Conservation (phyloP, 345 rosid genomes). For the Theobroma cacao region DNA sequence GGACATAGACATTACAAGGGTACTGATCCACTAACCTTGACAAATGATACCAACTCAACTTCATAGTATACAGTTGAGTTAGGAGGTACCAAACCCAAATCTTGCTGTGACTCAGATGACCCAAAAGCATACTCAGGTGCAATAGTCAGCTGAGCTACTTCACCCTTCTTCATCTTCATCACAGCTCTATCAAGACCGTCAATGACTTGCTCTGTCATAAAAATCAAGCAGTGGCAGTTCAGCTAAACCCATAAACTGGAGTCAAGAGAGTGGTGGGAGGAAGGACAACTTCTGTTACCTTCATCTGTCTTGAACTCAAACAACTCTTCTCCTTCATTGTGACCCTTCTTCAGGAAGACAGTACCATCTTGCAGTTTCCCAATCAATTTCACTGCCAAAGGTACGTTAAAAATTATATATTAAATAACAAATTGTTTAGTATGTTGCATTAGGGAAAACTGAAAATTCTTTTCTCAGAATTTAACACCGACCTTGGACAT, state of each 20-base stretch:
- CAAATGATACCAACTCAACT: constrained; percentile 72
- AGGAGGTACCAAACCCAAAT: constrained; percentile 68
- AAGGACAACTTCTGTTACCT: constrained; percentile 41
- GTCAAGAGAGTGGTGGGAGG: background rate
- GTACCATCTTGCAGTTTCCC: constrained; percentile 88
- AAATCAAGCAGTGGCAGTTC: background rate
- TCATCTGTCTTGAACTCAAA: constrained; percentile 88
- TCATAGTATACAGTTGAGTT: constrained; percentile 72
- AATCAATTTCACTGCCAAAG: constrained; percentile 69
- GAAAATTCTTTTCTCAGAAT: background rate
- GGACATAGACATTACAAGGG: background rate
- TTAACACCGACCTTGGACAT: constrained; percentile 52
- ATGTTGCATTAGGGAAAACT: background rate
- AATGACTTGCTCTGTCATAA: constrained; percentile 69
- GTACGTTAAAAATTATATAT: background rate
- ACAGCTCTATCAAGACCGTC: constrained; percentile 92
- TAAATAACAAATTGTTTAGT: background rate
- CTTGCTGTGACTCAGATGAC: constrained; percentile 63
- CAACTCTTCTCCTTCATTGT: constrained; percentile 52
- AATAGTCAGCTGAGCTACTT: constrained; percentile 65
- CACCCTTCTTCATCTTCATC: constrained; percentile 86
- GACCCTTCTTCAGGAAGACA: constrained; percentile 72
- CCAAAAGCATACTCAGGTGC: constrained; percentile 90
- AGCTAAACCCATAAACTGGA: background rate
- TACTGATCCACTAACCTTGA: constrained; percentile 45